A percentile compares a stretch with the other conserved stretches of the same genome.
These are phyloP conservation scores for Corylus avellana DNA, from an alignment of 306 rosid species.

Conservation along the genomic window DNA sequence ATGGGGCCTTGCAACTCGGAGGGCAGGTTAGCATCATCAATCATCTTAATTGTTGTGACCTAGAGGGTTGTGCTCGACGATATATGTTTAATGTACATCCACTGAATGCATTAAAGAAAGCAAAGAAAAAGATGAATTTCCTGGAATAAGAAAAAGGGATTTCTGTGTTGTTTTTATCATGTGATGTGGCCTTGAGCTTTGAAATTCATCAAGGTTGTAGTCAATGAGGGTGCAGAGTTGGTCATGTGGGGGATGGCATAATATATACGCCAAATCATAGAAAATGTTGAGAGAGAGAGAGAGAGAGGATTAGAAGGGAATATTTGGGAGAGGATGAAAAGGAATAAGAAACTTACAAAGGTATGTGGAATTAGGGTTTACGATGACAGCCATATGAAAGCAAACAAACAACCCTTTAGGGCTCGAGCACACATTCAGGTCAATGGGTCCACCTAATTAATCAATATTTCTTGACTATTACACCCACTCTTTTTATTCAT, in stretches of 20 bases:
- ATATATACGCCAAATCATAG: conserved; percentile 37
- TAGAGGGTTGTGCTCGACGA: conserved; percentile 18
- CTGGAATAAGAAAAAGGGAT: background rate
- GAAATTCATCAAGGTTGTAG: conserved; percentile 23
- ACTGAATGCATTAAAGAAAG: background rate
- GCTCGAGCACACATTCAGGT: conserved; percentile 51
- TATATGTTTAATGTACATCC: conserved; percentile 13
- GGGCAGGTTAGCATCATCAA: conserved; percentile 25
- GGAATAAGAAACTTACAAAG: conserved; percentile 53
- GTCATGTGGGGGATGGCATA: conserved; percentile 35
- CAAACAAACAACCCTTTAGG: conserved; percentile 71
- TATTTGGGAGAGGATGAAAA: conserved; percentile 59
- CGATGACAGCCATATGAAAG: conserved; percentile 54
- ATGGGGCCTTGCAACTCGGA: conserved; percentile 21
- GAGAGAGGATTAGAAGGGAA: conserved; percentile 62
- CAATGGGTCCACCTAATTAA: conserved; percentile 65
- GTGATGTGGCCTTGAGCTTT: conserved; percentile 34
- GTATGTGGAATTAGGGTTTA: conserved; percentile 45
- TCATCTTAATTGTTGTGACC: conserved; percentile 29
- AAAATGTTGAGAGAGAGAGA: conserved; percentile 36
- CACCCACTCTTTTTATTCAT: conserved; percentile 45
- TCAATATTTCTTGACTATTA: conserved; percentile 52
- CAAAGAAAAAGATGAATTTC: conserved; percentile 9
- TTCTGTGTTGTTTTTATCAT: background rate
- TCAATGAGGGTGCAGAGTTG: conserved; percentile 27